Base-by-base conservation (phyloP, 306 rosid species). In the Adenanthera pavonina region DNA sequence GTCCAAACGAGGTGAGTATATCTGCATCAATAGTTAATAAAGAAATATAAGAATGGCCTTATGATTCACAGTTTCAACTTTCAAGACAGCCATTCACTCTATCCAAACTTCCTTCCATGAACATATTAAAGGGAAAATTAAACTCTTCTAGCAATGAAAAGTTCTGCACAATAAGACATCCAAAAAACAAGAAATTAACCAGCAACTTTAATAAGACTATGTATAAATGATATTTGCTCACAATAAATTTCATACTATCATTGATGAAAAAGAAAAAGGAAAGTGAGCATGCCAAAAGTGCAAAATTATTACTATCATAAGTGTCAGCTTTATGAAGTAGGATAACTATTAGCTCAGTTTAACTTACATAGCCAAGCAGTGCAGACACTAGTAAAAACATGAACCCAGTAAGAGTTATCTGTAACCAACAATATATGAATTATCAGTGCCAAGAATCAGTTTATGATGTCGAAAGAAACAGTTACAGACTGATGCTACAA, bases 321-420 rank as follows among this genome's bases (percentile, higher is more conserved):
- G 38, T 43, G 70, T 54, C 34, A 79, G 77, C 74, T 62, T 77
- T 44, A 53, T 71, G 76, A 40, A 81, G 83, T 8, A 66, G 70
- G 36, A 75, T 44, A 67, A 69, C 9, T 48, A 77, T 66, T 53
- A 52, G 67, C 77, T 69, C 77, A 51, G 72, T 81, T 79, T 69
- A 68, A 91, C 99, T 93, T 82, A 95, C 99, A 80, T 92, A 89
- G 86, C 99, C 89, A 87, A 93, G 96, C 85, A 89, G 83, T 38
- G 99, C 93, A 81, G 99, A 95, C 61, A 91, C 36, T 77, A 92
- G 54, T 66, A 93, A 86, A 84, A 93, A 89, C 90, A 90, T 88
- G 89, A 95, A 95, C 80, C 99, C 99, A n/a, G 25, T 91, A 19
- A 95, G 90, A 54, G 99, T 93, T 86, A 94, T 94, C 98, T 96